A percentile compares a stretch with the other conserved stretches of the same genome.
These are phyloP conservation scores for Cicer chorassanicum DNA, from an alignment of 306 rosid species.

Conservation along the genomic window DNA sequence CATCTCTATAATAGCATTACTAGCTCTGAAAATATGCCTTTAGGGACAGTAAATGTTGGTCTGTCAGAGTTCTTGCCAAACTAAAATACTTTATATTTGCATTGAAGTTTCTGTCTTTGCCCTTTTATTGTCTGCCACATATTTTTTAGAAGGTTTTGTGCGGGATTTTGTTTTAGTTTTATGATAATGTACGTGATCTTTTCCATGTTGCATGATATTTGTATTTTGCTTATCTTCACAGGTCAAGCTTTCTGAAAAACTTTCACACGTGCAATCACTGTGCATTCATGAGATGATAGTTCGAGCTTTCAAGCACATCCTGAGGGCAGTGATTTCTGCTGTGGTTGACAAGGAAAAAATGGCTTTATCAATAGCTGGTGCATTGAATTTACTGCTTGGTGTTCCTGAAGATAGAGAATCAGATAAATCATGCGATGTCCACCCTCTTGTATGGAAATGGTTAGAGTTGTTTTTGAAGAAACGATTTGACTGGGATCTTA, in stretches of 20 bases:
- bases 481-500: constrained; percentile 86
- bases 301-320: constrained; percentile 95
- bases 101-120: constrained; percentile 10
- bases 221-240: constrained; percentile 51
- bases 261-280: constrained; percentile 94
- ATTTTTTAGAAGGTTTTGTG: constrained; percentile 33
- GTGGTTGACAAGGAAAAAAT: constrained; percentile 65
- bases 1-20: constrained; percentile 5
- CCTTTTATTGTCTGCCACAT: constrained; percentile 23
- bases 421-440: constrained; percentile 59
- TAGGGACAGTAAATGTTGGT: constrained; percentile 25
- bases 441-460: constrained; percentile 88
- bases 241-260: constrained; percentile 97
- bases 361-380: constrained; percentile 82
- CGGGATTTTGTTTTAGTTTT: constrained; percentile 24
- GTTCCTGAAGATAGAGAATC: constrained; percentile 64
- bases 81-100: constrained; percentile 37
- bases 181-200: constrained; percentile 33
- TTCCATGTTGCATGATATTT: constrained; percentile 35
- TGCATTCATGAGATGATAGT: constrained; percentile 98
- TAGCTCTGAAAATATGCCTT: constrained; percentile 28
- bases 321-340: constrained; percentile 88
- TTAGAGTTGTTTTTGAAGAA: constrained; percentile 76
- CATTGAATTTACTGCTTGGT: constrained; percentile 86
- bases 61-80: background rate